phyloP scores from a whole-genome alignment of 352 stramenopile genomes.

The Pythium dissotocum region DNA sequence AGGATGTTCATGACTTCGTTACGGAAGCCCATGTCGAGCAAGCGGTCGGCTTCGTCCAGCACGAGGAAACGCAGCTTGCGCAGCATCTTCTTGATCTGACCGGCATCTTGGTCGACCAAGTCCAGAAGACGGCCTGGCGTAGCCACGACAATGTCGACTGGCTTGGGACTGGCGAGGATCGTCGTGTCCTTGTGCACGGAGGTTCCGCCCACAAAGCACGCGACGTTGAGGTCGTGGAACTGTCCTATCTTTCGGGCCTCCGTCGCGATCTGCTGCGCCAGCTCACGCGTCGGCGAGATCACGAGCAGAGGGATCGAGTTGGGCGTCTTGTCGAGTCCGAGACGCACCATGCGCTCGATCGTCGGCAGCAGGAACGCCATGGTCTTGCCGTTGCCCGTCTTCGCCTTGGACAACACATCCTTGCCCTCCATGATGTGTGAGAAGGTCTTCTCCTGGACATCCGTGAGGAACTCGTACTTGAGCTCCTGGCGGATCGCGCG shows the following conservation, averaged over 20 bases:
- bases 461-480: constrained; percentile 77
- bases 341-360: constrained; percentile 82
- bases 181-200: constrained; percentile 78
- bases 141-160: constrained; percentile 93
- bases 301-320: constrained; percentile 72
- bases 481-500: constrained; percentile 61
- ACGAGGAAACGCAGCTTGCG: constrained; percentile 63
- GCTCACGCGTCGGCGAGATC: constrained; percentile 89
- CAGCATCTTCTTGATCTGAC: constrained; percentile 66
- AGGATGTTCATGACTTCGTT: constrained; percentile 92
- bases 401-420: constrained; percentile 85
- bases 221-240: constrained; percentile 76
- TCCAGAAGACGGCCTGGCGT: constrained; percentile 96
- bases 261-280: constrained; percentile 90
- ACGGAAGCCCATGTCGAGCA: constrained; percentile 96
- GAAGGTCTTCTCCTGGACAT: constrained; percentile 81
- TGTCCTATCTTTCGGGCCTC: constrained; percentile 87
- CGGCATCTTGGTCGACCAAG: constrained; percentile 93
- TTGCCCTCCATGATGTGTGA: constrained; percentile 51
- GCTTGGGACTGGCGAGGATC: constrained; percentile 33
- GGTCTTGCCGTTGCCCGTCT: constrained; percentile 85
- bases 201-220: constrained; percentile 87
- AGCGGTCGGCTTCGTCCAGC: constrained; percentile 96
- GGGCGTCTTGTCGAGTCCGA: constrained; percentile 18
- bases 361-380: constrained; percentile 65